phyloP scores from a whole-genome alignment of 75 land plant genomes.

The Cryptomeria japonica region DNA sequence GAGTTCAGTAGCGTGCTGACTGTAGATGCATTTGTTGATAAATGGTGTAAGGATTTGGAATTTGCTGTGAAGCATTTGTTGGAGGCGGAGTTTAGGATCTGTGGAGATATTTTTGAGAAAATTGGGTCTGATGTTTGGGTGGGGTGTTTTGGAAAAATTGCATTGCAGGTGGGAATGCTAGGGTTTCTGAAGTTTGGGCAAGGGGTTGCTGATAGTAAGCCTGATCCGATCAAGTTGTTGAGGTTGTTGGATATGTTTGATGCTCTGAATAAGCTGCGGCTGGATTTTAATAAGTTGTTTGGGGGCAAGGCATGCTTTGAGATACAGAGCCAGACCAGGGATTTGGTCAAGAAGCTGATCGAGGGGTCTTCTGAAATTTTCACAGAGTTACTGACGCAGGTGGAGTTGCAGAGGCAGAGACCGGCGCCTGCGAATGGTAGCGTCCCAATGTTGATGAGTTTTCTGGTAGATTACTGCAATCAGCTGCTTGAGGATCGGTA shows the following conservation, averaged over 20 bases:
- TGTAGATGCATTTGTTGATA: constrained; percentile 33
- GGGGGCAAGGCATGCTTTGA: constrained; percentile 45
- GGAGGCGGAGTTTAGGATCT: constrained; percentile 61
- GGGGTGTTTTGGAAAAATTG: constrained; percentile 48
- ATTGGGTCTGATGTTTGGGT: constrained; percentile 34
- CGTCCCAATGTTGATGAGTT: constrained; percentile 61
- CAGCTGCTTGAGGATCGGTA: constrained; percentile 52
- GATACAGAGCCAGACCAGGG: constrained; percentile 45
- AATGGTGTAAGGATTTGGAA: constrained; percentile 71
- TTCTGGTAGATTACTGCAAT: constrained; percentile 65
- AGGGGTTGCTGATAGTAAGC: constrained; percentile 37
- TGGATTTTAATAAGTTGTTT: constrained; percentile 50
- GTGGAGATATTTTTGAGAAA: constrained; percentile 46
- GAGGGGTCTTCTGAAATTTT: constrained; percentile 58
- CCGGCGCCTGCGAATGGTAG: constrained; percentile 58
- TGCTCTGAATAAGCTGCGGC: constrained; percentile 42
- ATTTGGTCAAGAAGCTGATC: constrained; percentile 45
- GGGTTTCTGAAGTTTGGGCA: constrained; percentile 54
- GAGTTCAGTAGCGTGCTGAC: constrained; percentile 41
- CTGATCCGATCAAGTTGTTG: constrained; percentile 62
- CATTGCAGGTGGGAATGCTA: constrained; percentile 42
- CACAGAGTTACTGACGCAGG: constrained; percentile 46
- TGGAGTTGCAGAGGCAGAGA: constrained; percentile 50
- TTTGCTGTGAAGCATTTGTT: constrained; percentile 61
- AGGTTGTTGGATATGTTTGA: constrained; percentile 53